Evolutionary conservation across 768 basidiomycete genomes (phyloP), one percentile per base, ranked within the genome.

Genomic region (Boletus pseudo-olivaceus): DNA sequence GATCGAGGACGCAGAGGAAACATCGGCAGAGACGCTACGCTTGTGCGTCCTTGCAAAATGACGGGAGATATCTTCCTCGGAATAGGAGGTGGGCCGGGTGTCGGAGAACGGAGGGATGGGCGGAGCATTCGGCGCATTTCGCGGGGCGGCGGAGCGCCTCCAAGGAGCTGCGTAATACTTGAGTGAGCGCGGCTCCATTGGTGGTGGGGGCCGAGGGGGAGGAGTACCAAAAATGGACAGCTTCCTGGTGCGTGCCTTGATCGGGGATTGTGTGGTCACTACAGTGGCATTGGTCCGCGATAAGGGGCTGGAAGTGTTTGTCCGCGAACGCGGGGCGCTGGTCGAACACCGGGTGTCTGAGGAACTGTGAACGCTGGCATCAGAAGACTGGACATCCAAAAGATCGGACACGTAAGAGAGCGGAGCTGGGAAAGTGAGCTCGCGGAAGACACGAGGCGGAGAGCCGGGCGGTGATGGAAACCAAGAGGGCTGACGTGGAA

Each of bases 351-450:
- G 56, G 8, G 9, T 30, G 5, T 54, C 52, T 3, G 57, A 52
- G 6, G 48, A 40, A 19, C 37, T 54, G 37, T 60, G 51, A 2
- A 39, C 47, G 38, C 40, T 47, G 35, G 53, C 19, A 45, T 58
- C 58, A 7, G 61, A 51, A 14, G 55, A 10, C 7, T 46, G 54
- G 20, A 32, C 40, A 19, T 66, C 58, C n/a, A 55, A 39, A 11
- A 56, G 27, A 23, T 71, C 62, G 6, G 67, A 58, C 3, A 46
- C 54, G 56, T 79, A 82, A 14, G 84, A 84, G 5, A 92, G 75
- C 0, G 90, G 90, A 7, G 87, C 81, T 23, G 90, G 90, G 67
- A 91, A 90, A 9, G 78, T 81, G 53, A 92, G 78, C 58, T 88
- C 82, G 43, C 83, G 75, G 37, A 74, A 66, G 37, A 56, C 67